Conservation (phyloP, 148 eudicot genomes). For the Rhododendron griersonianum region DNA sequence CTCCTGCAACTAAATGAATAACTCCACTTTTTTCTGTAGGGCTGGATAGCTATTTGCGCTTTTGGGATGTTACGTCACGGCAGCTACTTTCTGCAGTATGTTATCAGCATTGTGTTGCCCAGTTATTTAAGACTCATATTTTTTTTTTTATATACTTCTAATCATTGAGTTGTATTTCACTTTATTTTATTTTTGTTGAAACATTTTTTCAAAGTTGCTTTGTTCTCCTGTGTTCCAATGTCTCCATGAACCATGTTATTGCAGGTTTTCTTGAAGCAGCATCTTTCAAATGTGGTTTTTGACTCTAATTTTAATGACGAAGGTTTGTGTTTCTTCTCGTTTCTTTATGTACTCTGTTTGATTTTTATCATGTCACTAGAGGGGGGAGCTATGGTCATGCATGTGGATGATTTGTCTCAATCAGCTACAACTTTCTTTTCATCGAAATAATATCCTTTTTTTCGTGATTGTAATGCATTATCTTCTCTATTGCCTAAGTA, state of each 20-base stretch:
- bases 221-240: background rate
- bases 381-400: background rate
- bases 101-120: constrained; percentile 5
- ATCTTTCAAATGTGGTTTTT: constrained; percentile 63
- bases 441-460: background rate
- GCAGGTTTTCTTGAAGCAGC: constrained; percentile 96
- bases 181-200: background rate
- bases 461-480: background rate
- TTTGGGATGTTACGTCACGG: constrained; percentile 84
- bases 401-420: background rate
- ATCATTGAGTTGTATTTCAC: background rate
- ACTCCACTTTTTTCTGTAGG: constrained; percentile 35
- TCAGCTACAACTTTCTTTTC: background rate
- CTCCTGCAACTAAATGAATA: background rate
- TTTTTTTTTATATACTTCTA: background rate
- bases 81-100: constrained; percentile 94
- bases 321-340: constrained; percentile 40
- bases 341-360: background rate
- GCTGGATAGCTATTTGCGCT: constrained; percentile 84
- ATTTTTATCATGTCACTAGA: background rate
- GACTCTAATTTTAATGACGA: constrained; percentile 63
- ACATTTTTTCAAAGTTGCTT: background rate
- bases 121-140: background rate
- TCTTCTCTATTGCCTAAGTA: background rate
- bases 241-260: background rate